These are phyloP conservation scores for Yarrowia divulgata DNA, from an alignment of 805 yeast genomes.

Conservation along the genomic window DNA sequence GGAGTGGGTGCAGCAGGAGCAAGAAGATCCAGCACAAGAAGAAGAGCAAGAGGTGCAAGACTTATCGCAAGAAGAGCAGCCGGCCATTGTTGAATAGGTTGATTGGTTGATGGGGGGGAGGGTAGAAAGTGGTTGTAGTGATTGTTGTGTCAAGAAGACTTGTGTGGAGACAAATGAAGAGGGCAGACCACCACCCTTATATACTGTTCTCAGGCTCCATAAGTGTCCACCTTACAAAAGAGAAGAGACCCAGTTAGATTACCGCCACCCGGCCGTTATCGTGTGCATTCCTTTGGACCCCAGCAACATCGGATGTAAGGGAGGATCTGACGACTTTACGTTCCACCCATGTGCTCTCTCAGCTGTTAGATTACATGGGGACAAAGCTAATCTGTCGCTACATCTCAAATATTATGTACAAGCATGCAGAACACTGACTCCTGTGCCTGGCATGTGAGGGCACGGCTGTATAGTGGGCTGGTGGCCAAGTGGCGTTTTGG, in stretches of 20 bases:
- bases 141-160: constrained; percentile 13
- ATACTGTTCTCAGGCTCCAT: not conserved
- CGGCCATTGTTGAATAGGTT: constrained; percentile 24
- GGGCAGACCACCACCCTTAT: not conserved
- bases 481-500: too few species aligned
- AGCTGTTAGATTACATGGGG: constrained; percentile 6
- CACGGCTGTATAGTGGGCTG: not conserved
- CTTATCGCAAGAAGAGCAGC: constrained; percentile 30
- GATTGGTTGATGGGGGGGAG: not conserved
- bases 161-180: not conserved
- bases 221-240: not conserved
- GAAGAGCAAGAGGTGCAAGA: constrained; percentile 35
- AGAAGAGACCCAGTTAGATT: not conserved
- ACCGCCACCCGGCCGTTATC: constrained; percentile 12
- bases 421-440: not conserved
- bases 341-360: constrained; percentile 6
- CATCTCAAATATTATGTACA: not conserved
- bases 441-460: constrained; percentile 20
- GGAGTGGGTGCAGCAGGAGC: constrained; percentile 32
- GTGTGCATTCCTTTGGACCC: not conserved
- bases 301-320: constrained; percentile 2
- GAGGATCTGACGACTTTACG: not conserved
- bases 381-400: constrained; percentile 3
- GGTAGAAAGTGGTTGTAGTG: not conserved
- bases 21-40: constrained; percentile 34